A percentile compares a stretch with the other conserved stretches of the same genome.
phyloP scores from a whole-genome alignment of 2,329 filamentous ascomycete genomes.

The Mariannaea sp. region DNA sequence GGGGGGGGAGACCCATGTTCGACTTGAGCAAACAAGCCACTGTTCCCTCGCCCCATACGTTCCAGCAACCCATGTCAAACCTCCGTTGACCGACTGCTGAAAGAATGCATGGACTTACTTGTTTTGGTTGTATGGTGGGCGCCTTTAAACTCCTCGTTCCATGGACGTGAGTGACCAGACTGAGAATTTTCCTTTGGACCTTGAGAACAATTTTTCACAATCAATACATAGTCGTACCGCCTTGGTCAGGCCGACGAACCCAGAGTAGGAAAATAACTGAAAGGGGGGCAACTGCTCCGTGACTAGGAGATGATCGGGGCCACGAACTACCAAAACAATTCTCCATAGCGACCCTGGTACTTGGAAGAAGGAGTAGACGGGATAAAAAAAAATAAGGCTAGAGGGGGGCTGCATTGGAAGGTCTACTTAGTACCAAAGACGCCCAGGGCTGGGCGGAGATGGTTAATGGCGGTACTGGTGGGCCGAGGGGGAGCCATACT shows the following conservation, averaged over 20 bases:
- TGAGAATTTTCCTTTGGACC: too few species aligned
- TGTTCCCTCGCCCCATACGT: constrained; percentile 9
- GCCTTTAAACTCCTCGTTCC: too few species aligned
- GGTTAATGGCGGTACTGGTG: constrained; percentile 30
- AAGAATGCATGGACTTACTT: not conserved
- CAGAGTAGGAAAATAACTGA: constrained; percentile 20
- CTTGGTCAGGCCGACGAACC: not conserved
- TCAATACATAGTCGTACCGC: constrained; percentile 1
- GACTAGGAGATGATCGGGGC: constrained; percentile 6
- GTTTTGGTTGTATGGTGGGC: not conserved
- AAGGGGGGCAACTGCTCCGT: too few species aligned
- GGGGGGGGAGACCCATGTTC: constrained; percentile 9
- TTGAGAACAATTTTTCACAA: too few species aligned
- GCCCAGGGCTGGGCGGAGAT: constrained; percentile 23
- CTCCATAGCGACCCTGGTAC: constrained; percentile 8
- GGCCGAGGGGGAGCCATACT: constrained; percentile 23
- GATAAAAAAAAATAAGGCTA: constrained; percentile 16
- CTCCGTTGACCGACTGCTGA: constrained; percentile 1
- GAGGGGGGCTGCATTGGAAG: not conserved
- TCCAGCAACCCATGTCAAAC: constrained; percentile 8
- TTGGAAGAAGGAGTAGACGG: constrained; percentile 1
- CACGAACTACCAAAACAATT: constrained; percentile 18
- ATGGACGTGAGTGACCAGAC: too few species aligned
- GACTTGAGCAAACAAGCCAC: constrained; percentile 1
- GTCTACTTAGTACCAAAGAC: constrained; percentile 14